phyloP scores from a whole-genome alignment of 2,329 filamentous ascomycete genomes.

The Xylariaceae sp. region DNA sequence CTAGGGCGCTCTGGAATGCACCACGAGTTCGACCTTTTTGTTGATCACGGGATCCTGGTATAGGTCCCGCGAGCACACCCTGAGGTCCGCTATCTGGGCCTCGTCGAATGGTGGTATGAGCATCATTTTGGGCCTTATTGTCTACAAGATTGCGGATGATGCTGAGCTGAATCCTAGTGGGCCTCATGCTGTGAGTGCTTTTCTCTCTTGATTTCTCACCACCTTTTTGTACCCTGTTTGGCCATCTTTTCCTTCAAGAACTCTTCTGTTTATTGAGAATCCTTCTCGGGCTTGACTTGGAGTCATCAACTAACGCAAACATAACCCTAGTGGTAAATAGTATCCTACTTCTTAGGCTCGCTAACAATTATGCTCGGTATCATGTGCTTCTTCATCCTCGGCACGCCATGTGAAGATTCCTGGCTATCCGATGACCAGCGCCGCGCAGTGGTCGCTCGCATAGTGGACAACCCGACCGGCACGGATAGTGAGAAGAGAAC shows the following conservation, averaged over 20 bases:
- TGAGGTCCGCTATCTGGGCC: constrained; percentile 31
- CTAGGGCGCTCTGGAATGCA: constrained; percentile 30
- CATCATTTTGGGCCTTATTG: constrained; percentile 29
- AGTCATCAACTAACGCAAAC: background rate
- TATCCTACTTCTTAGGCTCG: constrained; percentile 28
- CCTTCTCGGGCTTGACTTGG: no score
- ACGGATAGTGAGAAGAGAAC: constrained; percentile 25
- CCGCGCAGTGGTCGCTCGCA: constrained; percentile 27
- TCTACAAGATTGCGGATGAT: constrained; percentile 25
- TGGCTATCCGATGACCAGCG: constrained; percentile 31
- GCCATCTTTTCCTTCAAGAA: no score
- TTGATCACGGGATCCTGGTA: constrained; percentile 33
- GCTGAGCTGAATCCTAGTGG: constrained; percentile 22
- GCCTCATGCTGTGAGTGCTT: constrained; percentile 15
- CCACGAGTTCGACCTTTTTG: constrained; percentile 29
- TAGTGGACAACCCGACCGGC: constrained; percentile 28
- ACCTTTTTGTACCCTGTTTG: background rate
- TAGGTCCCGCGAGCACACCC: constrained; percentile 28
- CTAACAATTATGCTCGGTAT: constrained; percentile 25
- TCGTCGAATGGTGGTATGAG: constrained; percentile 32
- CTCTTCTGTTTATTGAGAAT: no score
- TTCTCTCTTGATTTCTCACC: background rate
- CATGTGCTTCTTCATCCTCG: constrained; percentile 27
- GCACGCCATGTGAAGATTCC: constrained; percentile 29
- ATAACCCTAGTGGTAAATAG: constrained; percentile 22